Evolutionary conservation across 352 stramenopile genomes (phyloP), one percentile per base, ranked within the genome.

Genomic region (Hyaloperonospora arabidopsidis): DNA sequence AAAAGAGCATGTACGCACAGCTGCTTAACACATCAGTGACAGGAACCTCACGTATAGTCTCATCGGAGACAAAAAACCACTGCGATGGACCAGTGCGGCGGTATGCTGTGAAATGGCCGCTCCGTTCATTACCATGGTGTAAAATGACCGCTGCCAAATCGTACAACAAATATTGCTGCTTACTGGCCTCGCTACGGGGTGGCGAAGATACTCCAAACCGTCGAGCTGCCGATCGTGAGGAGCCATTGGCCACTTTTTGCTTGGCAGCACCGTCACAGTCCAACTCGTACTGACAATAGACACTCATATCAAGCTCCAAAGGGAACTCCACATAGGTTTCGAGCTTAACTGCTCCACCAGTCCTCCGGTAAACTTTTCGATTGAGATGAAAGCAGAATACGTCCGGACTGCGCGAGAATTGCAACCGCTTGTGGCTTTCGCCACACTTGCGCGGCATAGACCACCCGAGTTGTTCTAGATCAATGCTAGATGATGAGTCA

Each of bases 1-100:
- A 95, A 57, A 95, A 93, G n/a, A 95, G 56, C 79, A 95, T 90
- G 67, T 95, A 95, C 28, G 85, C 85, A 44, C 86, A 90, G 46
- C 78, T 86, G 21, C 57, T 57, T 34, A 89, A 61, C 41, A 95
- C 83, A 50, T 93, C 78, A 28, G 74, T 59, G 17, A 74, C 56
- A 1, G 60, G 61, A 5, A 70, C 85, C 18, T 77, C 64, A 38
- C 76, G 73, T 47, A 95, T 83, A 21, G 32, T 76, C 32, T 89
- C 82, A 63, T 95, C 85, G 45, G 85, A 95, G 39, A 92, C 69
- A 44, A 89, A 91, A 39, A 93, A 92, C 85, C 85, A 95, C 59
- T 90, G 77, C 13, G 59, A 64, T 1, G 56, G 51, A 32, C 56
- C 64, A 2, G 63, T 63, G 12, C 83, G 81, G 2, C 85, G 79